Conservation (phyloP, 192 early-diverging fungal genomes). For the Rhizophagus clarus region DNA sequence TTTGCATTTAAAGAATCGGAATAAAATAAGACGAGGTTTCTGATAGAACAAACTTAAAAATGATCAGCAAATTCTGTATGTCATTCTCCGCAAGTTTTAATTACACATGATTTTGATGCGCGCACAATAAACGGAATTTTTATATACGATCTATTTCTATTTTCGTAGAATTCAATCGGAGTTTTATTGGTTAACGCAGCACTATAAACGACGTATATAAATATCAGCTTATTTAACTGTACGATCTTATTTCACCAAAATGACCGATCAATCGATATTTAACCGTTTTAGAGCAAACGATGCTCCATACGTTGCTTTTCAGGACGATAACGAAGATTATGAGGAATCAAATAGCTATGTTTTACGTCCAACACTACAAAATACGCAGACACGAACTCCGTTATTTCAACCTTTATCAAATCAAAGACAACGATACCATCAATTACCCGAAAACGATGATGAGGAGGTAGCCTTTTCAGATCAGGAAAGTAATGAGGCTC, state of each 20-base stretch:
- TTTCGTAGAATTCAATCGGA: too few relatives aligned
- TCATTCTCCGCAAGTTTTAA: too few relatives aligned
- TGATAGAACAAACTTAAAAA: too few relatives aligned
- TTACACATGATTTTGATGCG: too few relatives aligned
- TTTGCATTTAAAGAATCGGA: too few relatives aligned
- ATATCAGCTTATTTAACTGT: too few relatives aligned
- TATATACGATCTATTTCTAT: too few relatives aligned
- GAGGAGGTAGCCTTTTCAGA: constrained; percentile 2
- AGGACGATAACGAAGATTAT: constrained; percentile 14
- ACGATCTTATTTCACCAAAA: background rate
- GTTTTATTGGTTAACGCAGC: too few relatives aligned
- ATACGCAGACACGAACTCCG: background rate
- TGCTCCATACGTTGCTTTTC: constrained; percentile 17
- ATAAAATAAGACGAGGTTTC: too few relatives aligned
- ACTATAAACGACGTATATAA: too few relatives aligned
- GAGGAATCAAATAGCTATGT: constrained; percentile 17
- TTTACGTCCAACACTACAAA: background rate
- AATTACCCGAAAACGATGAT: background rate
- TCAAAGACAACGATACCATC: constrained; percentile 12
- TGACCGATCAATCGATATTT: constrained; percentile 1
- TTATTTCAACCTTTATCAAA: constrained; percentile 8
- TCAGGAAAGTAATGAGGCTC: constrained; percentile 49
- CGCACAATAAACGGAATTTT: too few relatives aligned
- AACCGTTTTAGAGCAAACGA: constrained; percentile 21
- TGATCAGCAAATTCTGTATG: too few relatives aligned